Base-by-base conservation (phyloP, 1,284 basidiomycete species). In the Dichomitus squalens region DNA sequence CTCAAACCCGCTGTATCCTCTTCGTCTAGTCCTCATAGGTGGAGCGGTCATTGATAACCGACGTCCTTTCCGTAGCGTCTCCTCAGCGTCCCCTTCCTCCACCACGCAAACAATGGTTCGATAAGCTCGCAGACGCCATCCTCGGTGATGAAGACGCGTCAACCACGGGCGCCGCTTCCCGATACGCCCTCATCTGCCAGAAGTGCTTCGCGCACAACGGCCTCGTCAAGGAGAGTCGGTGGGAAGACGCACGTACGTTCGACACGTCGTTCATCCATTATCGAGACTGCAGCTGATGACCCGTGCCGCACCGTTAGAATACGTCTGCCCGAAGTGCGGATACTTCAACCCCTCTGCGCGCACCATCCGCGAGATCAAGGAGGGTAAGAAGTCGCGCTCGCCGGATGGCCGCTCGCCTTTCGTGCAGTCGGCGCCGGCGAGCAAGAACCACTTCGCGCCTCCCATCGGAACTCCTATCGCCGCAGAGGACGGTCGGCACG, bases 151-250 rank as follows among this genome's bases (percentile, higher is more conserved):
- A 95, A 64, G 91, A 86, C 61, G 48, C 82, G 46, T 76, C 79
- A 21, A 66, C 73, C 9, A 76, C 73, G 38, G 73, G 77, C 35
- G 73, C 80, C 7, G 75, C 80, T 8, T 82, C 81, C 27, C 88
- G 92, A 58, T 99, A 96, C 68, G 97, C 96, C 1, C 82, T 99
- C 55, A 97, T 99, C 40, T 99, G 96, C 73, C 86, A 88, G 58
- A 88, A 89, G 64, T 99, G 96, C 72, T 96, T 94, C 69, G 77
- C 86, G 14, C 96, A 99, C 74, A 99, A 99, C 68, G 96, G 96
- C 0, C 80, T 99, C 8, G 92, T 96, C 4, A 90, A 91, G 60
- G 92, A 95, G 72, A 88, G 86, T 58, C 84, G 93, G 72, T 97
- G 93, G 86, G 90, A 94, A 67, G 88, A 93, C 60, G 86, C 93